Evolutionary conservation across 371 early-diverging fungal species (phyloP), one percentile per base, ranked within the genome.

Genomic region (Coemansia sp.): DNA sequence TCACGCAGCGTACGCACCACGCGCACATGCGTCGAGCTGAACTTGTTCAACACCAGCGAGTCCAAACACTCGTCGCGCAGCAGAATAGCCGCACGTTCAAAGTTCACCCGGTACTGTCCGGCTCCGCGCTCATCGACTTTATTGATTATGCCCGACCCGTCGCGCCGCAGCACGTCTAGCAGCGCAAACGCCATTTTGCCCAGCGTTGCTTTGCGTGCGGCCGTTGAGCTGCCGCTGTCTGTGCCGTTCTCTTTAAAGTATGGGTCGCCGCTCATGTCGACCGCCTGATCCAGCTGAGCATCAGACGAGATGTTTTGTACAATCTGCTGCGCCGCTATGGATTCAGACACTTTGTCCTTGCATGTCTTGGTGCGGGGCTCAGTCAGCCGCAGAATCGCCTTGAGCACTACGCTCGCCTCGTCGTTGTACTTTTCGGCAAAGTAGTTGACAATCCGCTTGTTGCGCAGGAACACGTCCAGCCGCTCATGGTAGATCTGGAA

Each of bases 401-500:
- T 79, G 63, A 91, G 75, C 25, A 93, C 80, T 47, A 81, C 83
- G n/a, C 84, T 87, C 7, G 91, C 93, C 5, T 86, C 86, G 3
- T 78, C 65, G 78, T 92, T 94, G 78, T 91, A 82, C 28, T 86
- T 85, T 20, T 75, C 80, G n/a, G 84, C 82, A 39, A 86, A 88
- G 62, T 87, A 82, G 42, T 86, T 84, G 11, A 88, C 85, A 58
- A 95, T 79, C 20, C 82, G 80, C 83, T 88, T 85, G 69, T 92
- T 94, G 67, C 95, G 87, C 64, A 90, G 82, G 21, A 86, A 78
- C 64, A 93, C 86, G 65, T 90, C 91, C 71, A 89, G 91, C 51
- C 87, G 86, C 16, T 92, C 90, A 72, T 83, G 88, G 71, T 93
- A 92, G 63, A 92, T 75, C 44, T 84, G 79, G 78, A 89, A 92